These are phyloP conservation scores for Hibiscus mutabilis DNA, from an alignment of 345 rosid species.

Conservation along the genomic window DNA sequence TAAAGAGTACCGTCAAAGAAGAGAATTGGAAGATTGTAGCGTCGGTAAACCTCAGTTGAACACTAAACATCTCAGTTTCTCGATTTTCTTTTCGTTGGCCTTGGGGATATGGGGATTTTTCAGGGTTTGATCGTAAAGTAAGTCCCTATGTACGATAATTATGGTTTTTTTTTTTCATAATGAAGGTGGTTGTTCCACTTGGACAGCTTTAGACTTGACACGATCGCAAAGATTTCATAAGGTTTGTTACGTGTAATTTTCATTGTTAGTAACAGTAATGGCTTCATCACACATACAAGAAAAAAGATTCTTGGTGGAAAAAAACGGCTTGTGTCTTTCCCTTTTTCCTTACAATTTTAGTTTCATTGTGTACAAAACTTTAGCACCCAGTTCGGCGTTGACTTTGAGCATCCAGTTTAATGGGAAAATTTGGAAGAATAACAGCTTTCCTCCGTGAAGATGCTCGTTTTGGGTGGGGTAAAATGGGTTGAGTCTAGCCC, in stretches of 20 bases:
- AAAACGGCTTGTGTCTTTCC: neutral
- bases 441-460: too few species aligned
- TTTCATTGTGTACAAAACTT: neutral
- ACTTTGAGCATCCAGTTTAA: too few species aligned
- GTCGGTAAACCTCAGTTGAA: neutral
- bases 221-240: neutral
- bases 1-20: constrained; percentile 3
- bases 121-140: neutral
- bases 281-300: neutral
- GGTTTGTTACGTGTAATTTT: neutral
- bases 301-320: neutral
- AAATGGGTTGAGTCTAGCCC: too few species aligned
- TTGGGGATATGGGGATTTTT: neutral
- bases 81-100: neutral
- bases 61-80: neutral
- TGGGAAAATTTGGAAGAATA: too few species aligned
- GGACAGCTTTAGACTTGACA: too few species aligned
- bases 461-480: too few species aligned
- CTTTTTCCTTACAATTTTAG: neutral
- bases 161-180: too few species aligned
- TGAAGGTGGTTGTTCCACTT: too few species aligned
- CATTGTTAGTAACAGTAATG: neutral
- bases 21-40: neutral
- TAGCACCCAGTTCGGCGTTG: neutral
- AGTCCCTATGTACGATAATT: neutral